Evolutionary conservation across 495 filamentous ascomycete genomes (phyloP), one percentile per base, ranked within the genome.

Genomic region (Sabuloglossum arenarium): DNA sequence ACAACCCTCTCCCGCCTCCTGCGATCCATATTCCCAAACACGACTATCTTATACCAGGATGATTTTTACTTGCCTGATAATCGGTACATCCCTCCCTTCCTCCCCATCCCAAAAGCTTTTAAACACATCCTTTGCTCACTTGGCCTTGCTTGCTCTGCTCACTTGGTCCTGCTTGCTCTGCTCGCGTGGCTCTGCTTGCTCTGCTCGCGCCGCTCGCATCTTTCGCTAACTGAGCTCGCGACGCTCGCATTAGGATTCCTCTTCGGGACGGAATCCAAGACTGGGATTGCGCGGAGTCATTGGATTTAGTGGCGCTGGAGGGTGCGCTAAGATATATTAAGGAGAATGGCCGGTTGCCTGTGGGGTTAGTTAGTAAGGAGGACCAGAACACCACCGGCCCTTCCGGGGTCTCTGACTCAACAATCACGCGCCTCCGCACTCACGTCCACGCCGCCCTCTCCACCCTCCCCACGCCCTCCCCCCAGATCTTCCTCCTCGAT

Each of bases 291-390:
- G 50, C 53, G 0, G 52, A 24, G 34, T 39, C 56, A 6, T 10
- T 59, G 2, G 51, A 59, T 21, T 2, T 59, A 9, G n/a, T 9
- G 4, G 27, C n/a, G 4, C 39, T 59, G 19, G 16, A 14, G 12
- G 28, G 23, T 10, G 37, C 57, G 11, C 34, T 59, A 16, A 4
- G 14, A 30, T 46, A 46, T n/a, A 30, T 47, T 9, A 10, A 12
- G 0, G n/a, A 27, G 12, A 21, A 25, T 10, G 57, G 57, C 31
- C 16, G 3, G 8, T 24, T 57, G 29, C 46, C 47, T 70, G 75
- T 75, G 6, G 70, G 74, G 14, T 64, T 89, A 16, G 68, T 75
- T 49, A 84, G 79, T 1, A 87, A 81, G 68, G 84, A 91, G 66
- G 86, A 93, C 63, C 74, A 83, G 59, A 89, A 91, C 67, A 69